These are phyloP conservation scores for Carex cristatella DNA, from an alignment of 176 grass and related monocot species.

Conservation along the genomic window DNA sequence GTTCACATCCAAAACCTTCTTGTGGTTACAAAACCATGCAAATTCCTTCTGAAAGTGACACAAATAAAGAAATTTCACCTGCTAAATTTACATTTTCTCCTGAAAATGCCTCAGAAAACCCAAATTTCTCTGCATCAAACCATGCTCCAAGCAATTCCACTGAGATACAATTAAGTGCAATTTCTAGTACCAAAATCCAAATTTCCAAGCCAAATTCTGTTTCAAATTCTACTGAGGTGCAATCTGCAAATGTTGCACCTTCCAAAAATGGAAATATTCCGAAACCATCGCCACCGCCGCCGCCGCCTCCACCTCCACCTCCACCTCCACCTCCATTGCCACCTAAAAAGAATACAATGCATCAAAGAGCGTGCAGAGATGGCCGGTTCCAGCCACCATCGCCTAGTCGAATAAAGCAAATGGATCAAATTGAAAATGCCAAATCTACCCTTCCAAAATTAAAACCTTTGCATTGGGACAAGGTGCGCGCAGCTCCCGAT, in stretches of 20 bases:
- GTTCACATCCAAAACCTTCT: neutral
- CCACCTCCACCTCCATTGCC: conserved; percentile 33
- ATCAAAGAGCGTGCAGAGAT: conserved; percentile 26
- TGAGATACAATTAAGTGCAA: neutral
- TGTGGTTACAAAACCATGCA: neutral
- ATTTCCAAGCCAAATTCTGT: neutral
- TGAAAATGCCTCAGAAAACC: neutral
- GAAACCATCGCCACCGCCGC: neutral
- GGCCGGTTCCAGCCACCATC: conserved; percentile 16
- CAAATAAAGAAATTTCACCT: neutral
- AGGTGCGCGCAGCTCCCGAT: conserved; percentile 78
- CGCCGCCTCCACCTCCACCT: conserved; percentile 15
- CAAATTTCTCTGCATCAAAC: conserved; percentile 4
- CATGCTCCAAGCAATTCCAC: neutral
- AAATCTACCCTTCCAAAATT: conserved; percentile 68
- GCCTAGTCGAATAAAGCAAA: conserved; percentile 26
- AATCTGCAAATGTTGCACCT: neutral
- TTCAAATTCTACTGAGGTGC: neutral
- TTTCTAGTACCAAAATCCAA: neutral
- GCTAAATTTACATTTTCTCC: conserved; percentile 12
- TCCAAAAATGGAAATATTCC: neutral
- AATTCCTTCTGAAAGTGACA: neutral
- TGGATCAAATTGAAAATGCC: conserved; percentile 27
- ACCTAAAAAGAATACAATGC: neutral
- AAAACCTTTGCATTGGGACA: conserved; percentile 99